A percentile compares a stretch with the other conserved stretches of the same genome.
Conservation (phyloP, 1,284 basidiomycete species). For the Boletus semigastroideus region DNA sequence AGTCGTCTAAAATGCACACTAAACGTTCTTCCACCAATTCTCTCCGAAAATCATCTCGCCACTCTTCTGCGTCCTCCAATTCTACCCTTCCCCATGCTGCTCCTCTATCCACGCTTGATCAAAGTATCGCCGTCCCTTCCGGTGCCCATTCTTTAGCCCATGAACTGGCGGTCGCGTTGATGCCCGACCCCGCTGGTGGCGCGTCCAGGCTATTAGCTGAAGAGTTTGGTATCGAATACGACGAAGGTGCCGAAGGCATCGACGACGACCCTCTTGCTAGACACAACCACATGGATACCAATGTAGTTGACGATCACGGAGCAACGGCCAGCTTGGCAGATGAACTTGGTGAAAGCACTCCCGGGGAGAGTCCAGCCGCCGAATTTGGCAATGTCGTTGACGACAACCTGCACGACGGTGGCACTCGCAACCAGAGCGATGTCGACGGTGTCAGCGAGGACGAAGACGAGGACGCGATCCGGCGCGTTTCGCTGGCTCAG, state of each 20-base stretch:
- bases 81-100: conserved; percentile 18
- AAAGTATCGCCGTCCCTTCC: conserved; percentile 30
- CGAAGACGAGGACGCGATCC: conserved; percentile 29
- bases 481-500: conserved; percentile 40
- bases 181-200: conserved; percentile 69
- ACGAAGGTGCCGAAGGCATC: conserved; percentile 80
- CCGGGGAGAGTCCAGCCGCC: conserved; percentile 27
- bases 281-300: conserved; percentile 12
- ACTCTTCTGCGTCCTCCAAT: conserved; percentile 26
- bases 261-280: conserved; percentile 36
- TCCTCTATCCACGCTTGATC: conserved; percentile 34
- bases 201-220: conserved; percentile 75
- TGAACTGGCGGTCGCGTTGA: conserved; percentile 77
- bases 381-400: conserved; percentile 25
- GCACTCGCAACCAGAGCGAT: conserved; percentile 11
- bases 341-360: conserved; percentile 23
- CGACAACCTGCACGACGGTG: conserved; percentile 15
- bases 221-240: conserved; percentile 83
- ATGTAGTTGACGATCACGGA: conserved; percentile 22
- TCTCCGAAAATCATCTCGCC: conserved; percentile 32
- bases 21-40: conserved; percentile 28
- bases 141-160: conserved; percentile 69
- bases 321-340: conserved; percentile 24
- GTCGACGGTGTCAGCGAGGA: conserved; percentile 23
- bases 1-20: conserved; percentile 24